Evolutionary conservation across 1,284 basidiomycete species (phyloP).

Genomic region (Heliocybe sulcata): DNA sequence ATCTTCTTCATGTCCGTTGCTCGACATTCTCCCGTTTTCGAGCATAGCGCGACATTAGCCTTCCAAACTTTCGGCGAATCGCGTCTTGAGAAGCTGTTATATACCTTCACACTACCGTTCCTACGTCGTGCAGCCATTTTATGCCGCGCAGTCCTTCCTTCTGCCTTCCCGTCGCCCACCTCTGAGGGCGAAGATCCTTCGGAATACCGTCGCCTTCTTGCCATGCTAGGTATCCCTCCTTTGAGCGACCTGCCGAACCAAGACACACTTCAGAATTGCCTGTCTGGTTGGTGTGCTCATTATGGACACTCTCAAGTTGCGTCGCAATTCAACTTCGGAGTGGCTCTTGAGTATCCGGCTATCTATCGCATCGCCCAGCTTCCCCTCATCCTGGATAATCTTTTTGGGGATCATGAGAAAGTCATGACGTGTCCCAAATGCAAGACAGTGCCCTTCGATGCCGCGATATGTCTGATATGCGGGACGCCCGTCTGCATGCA

Average conservation of each 20-base stretch:
- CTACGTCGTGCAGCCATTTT: slow-evolving; percentile 88
- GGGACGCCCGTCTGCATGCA: slow-evolving; percentile 88
- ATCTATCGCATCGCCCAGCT: slow-evolving; percentile 83
- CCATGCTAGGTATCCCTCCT: slow-evolving; percentile 70
- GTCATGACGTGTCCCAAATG: slow-evolving; percentile 74
- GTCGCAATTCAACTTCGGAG: slow-evolving; percentile 65
- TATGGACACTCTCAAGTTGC: slow-evolving; percentile 70
- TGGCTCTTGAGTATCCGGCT: slow-evolving; percentile 78
- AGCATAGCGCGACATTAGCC: slow-evolving; percentile 69
- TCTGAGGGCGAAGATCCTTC: slow-evolving; percentile 30
- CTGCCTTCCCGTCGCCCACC: slow-evolving; percentile 43
- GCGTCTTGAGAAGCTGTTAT: slow-evolving; percentile 81
- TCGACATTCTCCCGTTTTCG: slow-evolving; percentile 72
- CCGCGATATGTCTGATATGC: slow-evolving; percentile 90
- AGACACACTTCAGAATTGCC: slow-evolving; percentile 75
- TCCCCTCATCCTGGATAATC: slow-evolving; percentile 76
- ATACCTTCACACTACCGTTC: slow-evolving; percentile 89
- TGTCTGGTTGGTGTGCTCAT: slow-evolving; percentile 80
- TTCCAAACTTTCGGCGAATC: slow-evolving; percentile 75
- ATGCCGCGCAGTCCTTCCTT: slow-evolving; percentile 69
- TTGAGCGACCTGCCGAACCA: slow-evolving; percentile 72
- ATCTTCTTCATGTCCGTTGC: slow-evolving; percentile 83
- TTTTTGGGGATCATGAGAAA: slow-evolving; percentile 71
- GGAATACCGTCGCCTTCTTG: slow-evolving; percentile 81
- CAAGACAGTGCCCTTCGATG: slow-evolving; percentile 74